Evolutionary conservation across 768 basidiomycete species (phyloP).

Genomic region (Kwoniella europaea): DNA sequence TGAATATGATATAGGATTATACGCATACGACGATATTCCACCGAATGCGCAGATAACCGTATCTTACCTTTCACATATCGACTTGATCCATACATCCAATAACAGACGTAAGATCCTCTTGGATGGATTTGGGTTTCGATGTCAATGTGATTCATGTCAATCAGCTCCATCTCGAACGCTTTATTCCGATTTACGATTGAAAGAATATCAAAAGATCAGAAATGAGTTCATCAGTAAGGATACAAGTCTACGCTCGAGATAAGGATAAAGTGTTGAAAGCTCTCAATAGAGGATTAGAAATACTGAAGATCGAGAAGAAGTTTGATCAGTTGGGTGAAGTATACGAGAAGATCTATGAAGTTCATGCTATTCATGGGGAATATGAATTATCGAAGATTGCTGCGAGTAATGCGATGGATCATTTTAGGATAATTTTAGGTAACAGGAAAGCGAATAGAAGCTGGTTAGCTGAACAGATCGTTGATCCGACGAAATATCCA

Average conservation of each 20-base stretch:
- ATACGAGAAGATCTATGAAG: not conserved
- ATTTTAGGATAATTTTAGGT: not conserved
- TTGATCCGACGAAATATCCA: not conserved
- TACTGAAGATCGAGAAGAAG: not conserved
- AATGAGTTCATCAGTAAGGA: too few relatives aligned
- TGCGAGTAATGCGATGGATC: not conserved
- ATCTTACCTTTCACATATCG: not conserved
- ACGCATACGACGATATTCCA: slow-evolving; percentile 4
- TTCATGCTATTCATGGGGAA: not conserved
- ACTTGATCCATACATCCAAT: not conserved
- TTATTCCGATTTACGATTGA: too few relatives aligned
- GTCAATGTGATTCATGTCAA: not conserved
- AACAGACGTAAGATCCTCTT: not conserved
- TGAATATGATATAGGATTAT: slow-evolving; percentile 3
- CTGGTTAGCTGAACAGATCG: not conserved
- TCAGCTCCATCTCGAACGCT: too few relatives aligned
- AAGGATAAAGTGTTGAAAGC: not conserved
- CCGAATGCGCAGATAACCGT: not conserved
- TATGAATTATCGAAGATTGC: not conserved
- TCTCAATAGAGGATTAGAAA: not conserved
- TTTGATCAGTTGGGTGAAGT: not conserved
- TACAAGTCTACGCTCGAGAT: too few relatives aligned
- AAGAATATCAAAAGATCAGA: too few relatives aligned
- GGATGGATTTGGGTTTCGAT: not conserved
- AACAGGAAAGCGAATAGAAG: not conserved